These are phyloP conservation scores for Trichoderma lentiforme DNA, from an alignment of 2,329 filamentous ascomycete genomes.

Conservation along the genomic window DNA sequence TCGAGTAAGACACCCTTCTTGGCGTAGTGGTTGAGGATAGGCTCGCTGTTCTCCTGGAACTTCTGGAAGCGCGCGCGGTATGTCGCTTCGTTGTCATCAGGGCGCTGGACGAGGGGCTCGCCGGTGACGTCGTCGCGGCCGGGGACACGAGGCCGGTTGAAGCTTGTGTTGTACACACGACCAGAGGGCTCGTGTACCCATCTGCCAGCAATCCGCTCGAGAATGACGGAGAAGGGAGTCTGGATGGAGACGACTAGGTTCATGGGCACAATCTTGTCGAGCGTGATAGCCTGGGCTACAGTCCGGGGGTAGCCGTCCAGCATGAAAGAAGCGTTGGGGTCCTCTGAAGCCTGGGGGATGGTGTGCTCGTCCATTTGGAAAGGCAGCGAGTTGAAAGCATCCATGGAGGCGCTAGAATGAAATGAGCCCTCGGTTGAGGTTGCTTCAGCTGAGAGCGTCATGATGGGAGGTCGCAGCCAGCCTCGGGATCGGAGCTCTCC, in stretches of 20 bases:
- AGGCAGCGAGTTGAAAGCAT: constrained; percentile 40
- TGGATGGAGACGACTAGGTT: constrained; percentile 87
- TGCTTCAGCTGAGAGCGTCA: constrained; percentile 49
- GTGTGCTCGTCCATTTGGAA: constrained; percentile 37
- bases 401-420: constrained; percentile 33
- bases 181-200: constrained; percentile 94
- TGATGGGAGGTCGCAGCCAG: constrained; percentile 63
- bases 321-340: constrained; percentile 82
- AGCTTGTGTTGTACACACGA: constrained; percentile 90
- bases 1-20: constrained; percentile 80
- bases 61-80: constrained; percentile 77
- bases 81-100: constrained; percentile 82
- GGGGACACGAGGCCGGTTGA: constrained; percentile 76
- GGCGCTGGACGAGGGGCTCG: constrained; percentile 74
- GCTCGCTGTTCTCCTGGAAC: constrained; percentile 83
- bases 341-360: constrained; percentile 54
- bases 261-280: constrained; percentile 84
- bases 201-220: constrained; percentile 83
- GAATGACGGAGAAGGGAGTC: constrained; percentile 81
- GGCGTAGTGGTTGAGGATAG: constrained; percentile 85
- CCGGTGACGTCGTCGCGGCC: constrained; percentile 90
- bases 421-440: constrained; percentile 28
- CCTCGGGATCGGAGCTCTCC: constrained; percentile 82
- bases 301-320: constrained; percentile 96
- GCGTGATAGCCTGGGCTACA: constrained; percentile 69